Conservation (phyloP, 2,329 filamentous ascomycete species). For the Hypoxylon sp. region DNA sequence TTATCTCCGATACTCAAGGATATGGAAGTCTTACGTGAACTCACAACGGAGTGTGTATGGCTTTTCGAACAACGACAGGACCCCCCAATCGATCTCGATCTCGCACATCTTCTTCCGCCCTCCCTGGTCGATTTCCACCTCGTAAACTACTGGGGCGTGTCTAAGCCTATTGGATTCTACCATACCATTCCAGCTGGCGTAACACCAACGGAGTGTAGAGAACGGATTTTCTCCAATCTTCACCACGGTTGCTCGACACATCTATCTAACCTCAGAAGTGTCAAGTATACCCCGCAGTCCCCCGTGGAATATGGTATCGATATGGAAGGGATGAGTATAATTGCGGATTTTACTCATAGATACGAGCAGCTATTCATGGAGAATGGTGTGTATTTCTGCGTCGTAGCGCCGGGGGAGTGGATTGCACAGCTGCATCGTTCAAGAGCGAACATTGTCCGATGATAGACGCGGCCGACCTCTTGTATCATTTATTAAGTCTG, state of each 20-base stretch:
- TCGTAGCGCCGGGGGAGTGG: too few species aligned
- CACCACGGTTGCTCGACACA: not conserved
- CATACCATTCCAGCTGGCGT: not conserved
- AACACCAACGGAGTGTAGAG: not conserved
- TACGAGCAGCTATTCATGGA: not conserved
- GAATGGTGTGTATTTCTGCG: not conserved
- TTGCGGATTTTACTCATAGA: not conserved
- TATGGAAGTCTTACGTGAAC: not conserved
- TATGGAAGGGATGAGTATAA: not conserved
- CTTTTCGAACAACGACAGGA: not conserved
- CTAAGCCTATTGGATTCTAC: not conserved
- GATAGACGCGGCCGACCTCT: too few species aligned
- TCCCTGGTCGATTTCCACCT: not conserved
- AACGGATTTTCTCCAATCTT: not conserved
- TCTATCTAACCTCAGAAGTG: not conserved
- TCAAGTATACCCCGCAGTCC: not conserved
- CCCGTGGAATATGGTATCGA: not conserved
- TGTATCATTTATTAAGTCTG: too few species aligned
- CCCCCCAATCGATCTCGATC: not conserved
- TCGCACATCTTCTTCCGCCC: not conserved
- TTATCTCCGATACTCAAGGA: not conserved
- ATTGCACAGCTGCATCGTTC: too few species aligned
- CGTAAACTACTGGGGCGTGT: not conserved
- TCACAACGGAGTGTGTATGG: not conserved
- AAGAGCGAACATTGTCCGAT: too few species aligned